Evolutionary conservation across 2,329 filamentous ascomycete genomes (phyloP), one percentile per base, ranked within the genome.

Genomic region (Ceratocystis lukuohia): DNA sequence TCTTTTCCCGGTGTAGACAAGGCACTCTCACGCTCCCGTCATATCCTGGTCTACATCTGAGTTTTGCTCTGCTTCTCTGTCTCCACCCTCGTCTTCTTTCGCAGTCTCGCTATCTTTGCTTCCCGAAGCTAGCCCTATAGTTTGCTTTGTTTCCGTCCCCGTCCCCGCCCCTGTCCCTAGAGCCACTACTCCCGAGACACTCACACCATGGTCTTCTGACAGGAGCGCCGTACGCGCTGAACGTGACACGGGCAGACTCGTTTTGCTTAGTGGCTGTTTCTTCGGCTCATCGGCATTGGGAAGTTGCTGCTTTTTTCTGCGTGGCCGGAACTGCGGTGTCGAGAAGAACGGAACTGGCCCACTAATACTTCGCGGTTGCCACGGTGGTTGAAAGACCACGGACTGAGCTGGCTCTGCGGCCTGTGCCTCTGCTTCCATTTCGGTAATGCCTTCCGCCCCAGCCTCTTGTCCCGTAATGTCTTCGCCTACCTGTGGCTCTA

Each of bases 381-480:
- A 73, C 1, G 73, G 74, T 3, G 71, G 68, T 66, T 75, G 74
- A 46, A 74, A 72, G 12, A 70, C 65, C 37, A 75, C 70, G 33
- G 75, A 74, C 15, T 73, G 73, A 45, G 71, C 71, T 22, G 48
- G 37, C 10, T 15, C 46, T 17, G 10, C 17, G 45, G 22, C 25
- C 17, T 20, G 25, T 17, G 25, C 28, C 7, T 12, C 15, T 48
- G 45, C 7, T 45, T 37, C 37, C 28, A 5, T 25, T 28, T 20
- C 41, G 10, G 41, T 25, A 22, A 3, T 15, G 5, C 7, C 20
- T 5, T 22, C 30, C 6, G 25, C 33, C 7, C 12, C 33, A 17
- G n/a, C 10, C 15, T 57, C 46, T 45, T 17, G 59, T 44, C n/a
- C 22, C 44, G n/a, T 28, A 4, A 20, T 25, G 48, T 22, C 48